Base-by-base conservation (phyloP, 2,329 filamentous ascomycete genomes). In the Trichoderma semiorbis region DNA sequence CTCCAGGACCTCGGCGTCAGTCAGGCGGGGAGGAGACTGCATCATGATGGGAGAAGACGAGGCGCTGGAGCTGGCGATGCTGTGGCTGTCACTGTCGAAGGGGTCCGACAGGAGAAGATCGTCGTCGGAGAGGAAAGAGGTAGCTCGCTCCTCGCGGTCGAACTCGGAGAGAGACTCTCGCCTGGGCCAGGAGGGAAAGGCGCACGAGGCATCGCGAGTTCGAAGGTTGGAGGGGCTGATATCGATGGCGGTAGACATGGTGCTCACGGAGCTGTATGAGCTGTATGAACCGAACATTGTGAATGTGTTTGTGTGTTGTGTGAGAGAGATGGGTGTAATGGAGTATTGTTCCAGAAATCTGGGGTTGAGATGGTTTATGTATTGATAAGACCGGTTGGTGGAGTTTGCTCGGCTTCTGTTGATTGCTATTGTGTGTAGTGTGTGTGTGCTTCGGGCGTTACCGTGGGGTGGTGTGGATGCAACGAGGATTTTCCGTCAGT, bases 91-190 rank as follows among this genome's bases (percentile, higher is more conserved):
- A 76, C 88, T 85, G 75, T 87, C 85, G 70, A 85, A 84, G 74
- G 83, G 80, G 75, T 85, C 83, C 78, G 83, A 78, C 71, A 86
- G 83, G 79, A 88, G 86, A 70, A 91, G 85, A 76, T 91, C 89
- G 80, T 91, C 89, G 82, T 91, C 89, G 55, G 88, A 89, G 74
- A 91, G 83, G 79, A 85, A 89, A 0, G 87, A 87, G 3, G 86
- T 85, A 21, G 87, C 84, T 72, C 85, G 84, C 75, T 83, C 80
- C 72, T 80, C 79, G 69, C 78, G 77, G 75, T 82, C 79, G 69
- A 80, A 80, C 74, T 83, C 82, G 66, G 82, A 82, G 73, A 89
- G 84, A 50, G 86, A 87, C 18, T 84, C 82, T 55, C 87, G 83
- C 72, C 87, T 84, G 30, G 87, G 87, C 88, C 88, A 90, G 28